Conservation (phyloP, 75 land plant species). For the Isoetes taiwanensis region DNA sequence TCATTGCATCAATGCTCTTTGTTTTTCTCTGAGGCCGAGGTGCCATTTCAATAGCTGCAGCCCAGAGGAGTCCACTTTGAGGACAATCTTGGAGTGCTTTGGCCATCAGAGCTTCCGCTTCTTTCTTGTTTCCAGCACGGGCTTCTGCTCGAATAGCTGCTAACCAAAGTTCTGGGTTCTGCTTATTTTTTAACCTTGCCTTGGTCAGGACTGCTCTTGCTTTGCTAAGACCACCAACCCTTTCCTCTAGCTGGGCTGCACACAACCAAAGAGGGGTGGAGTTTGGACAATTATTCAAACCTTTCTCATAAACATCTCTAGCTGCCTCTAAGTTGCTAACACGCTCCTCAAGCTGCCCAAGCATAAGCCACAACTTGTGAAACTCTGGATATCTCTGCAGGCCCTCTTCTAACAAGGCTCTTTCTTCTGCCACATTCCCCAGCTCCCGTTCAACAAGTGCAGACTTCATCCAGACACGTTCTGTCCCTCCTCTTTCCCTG, state of each 20-base stretch:
- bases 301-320: slow-evolving; percentile 51
- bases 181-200: slow-evolving; percentile 79
- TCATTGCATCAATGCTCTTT: slow-evolving; percentile 76
- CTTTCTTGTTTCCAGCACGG: slow-evolving; percentile 80
- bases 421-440: slow-evolving; percentile 62
- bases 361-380: slow-evolving; percentile 87
- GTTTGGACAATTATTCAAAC: slow-evolving; percentile 54
- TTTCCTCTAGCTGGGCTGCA: slow-evolving; percentile 65
- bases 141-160: slow-evolving; percentile 75
- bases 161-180: slow-evolving; percentile 83
- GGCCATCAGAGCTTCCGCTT: slow-evolving; percentile 81
- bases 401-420: slow-evolving; percentile 63
- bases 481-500: slow-evolving; percentile 73
- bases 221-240: slow-evolving; percentile 59
- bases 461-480: slow-evolving; percentile 98
- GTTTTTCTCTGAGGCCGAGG: slow-evolving; percentile 72
- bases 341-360: slow-evolving; percentile 78
- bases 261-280: slow-evolving; percentile 85
- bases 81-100: slow-evolving; percentile 93
- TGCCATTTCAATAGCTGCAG: slow-evolving; percentile 82
- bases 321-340: slow-evolving; percentile 43
- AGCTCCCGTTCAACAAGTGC: slow-evolving; percentile 89
- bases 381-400: slow-evolving; percentile 50
- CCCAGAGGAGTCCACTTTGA: slow-evolving; percentile 89
- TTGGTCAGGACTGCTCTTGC: slow-evolving; percentile 76